Evolutionary conservation across 2,329 filamentous ascomycete genomes (phyloP), one percentile per base, ranked within the genome.

Genomic region (Botrytis pseudocinerea): DNA sequence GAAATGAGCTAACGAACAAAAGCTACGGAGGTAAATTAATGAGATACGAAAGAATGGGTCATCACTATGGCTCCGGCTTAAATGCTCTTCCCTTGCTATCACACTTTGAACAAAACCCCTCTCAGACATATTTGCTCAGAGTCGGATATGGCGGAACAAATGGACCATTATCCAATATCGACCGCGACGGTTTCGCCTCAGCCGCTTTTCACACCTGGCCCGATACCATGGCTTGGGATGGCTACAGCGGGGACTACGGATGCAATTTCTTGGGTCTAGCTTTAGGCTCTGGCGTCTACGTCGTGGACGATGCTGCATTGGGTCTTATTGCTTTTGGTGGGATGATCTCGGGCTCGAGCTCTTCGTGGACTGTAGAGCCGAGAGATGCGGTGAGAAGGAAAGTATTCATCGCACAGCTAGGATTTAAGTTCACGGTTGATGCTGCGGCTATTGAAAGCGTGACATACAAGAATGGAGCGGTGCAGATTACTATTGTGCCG

Each of bases 31-130:
- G 77, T 2, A 84, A 85, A 74, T 76, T 84, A 18, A 74, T 78
- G 42, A 80, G 83, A 12, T 82, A 83, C 28, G 84, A 85, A 74
- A 80, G 84, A 7, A 86, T 88, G 79, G 85, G 89, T 73, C 88
- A 90, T 76, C 88, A 90, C 79, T 90, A 90, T 76, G 88, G 88
- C 28, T 89, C 87, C 0, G 86, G 83, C 0, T 85, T 90, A 9
- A 90, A 90, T 78, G 83, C 87, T 0, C 83, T 88, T 0, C 86
- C 87, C 1, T 81, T 89, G 2, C 84, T 90, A 4, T 83, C 83
- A 2, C 82, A 85, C 5, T 90, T 86, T 79, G 85, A 86, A 51
- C 78, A 82, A 65, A 78, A 85, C 48, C 82, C 86, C 0, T 78
- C 81, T 0, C 84, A 87, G 75, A 79, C 84, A 10, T 86, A 90